Evolutionary conservation across 352 stramenopile genomes (phyloP).

Genomic region (Phytophthora megakarya): DNA sequence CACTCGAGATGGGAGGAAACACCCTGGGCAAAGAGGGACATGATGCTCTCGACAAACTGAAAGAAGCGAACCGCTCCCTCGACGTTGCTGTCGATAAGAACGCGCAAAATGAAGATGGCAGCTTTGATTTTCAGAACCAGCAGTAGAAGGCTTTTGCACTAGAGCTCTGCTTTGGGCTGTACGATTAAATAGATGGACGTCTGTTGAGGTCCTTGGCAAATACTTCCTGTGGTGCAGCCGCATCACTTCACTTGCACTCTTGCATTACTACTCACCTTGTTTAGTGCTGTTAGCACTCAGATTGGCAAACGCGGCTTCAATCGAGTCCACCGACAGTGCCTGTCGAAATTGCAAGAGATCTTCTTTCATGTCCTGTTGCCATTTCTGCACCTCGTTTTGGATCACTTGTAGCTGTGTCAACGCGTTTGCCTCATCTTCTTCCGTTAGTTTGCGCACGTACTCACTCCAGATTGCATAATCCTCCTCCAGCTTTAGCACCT

Average conservation of each 20-base stretch:
- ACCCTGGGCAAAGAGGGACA: slow-evolving; percentile 71
- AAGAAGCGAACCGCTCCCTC: slow-evolving; percentile 53
- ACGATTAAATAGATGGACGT: slow-evolving; percentile 40
- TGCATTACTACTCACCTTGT: slow-evolving; percentile 18
- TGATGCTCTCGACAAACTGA: slow-evolving; percentile 64
- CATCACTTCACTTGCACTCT: background rate
- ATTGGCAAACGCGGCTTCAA: slow-evolving; percentile 52
- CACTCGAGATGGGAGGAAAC: slow-evolving; percentile 86
- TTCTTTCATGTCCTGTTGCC: slow-evolving; percentile 76
- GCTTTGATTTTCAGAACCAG: slow-evolving; percentile 44
- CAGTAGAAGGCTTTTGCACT: slow-evolving; percentile 25
- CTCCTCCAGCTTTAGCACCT: slow-evolving; percentile 67
- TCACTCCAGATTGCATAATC: slow-evolving; percentile 79
- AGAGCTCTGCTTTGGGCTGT: slow-evolving; percentile 19
- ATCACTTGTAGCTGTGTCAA: slow-evolving; percentile 66
- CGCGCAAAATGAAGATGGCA: slow-evolving; percentile 69
- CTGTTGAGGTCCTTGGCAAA: slow-evolving; percentile 25
- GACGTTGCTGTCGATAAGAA: slow-evolving; percentile 86
- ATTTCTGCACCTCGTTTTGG: slow-evolving; percentile 71
- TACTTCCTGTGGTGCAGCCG: slow-evolving; percentile 1
- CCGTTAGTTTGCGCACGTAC: slow-evolving; percentile 65
- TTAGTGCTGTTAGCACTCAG: slow-evolving; percentile 43
- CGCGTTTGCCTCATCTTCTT: slow-evolving; percentile 72
- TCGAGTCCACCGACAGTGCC: slow-evolving; percentile 55
- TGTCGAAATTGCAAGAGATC: slow-evolving; percentile 68